Percentiles rank a stretch among this genome's conserved stretches.
These are phyloP conservation scores for Colletotrichum falcatum DNA, from an alignment of 2,329 filamentous ascomycete genomes.

Conservation along the genomic window DNA sequence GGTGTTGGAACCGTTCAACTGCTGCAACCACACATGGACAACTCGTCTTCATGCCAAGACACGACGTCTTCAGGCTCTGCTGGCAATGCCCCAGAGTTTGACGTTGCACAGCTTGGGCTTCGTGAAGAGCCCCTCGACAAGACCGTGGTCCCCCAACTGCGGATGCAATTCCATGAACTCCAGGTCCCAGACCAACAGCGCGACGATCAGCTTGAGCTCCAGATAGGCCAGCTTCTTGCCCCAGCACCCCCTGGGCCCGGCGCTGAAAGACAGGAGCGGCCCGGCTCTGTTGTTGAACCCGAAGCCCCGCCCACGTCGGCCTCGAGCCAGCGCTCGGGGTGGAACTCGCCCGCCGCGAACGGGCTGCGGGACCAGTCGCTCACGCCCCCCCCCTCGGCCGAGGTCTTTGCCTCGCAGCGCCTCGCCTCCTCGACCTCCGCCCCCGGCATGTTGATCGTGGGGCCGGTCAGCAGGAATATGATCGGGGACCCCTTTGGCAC, in stretches of 20 bases:
- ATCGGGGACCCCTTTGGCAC: conserved; percentile 14
- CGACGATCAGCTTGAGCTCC: conserved; percentile 9
- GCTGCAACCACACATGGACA: fast-evolving
- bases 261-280: conserved; percentile 6
- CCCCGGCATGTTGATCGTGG: background rate
- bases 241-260: conserved; percentile 3
- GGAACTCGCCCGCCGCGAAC: background rate
- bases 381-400: background rate
- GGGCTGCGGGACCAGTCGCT: background rate
- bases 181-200: conserved; percentile 9
- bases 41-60: background rate
- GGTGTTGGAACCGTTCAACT: background rate
- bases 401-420: background rate
- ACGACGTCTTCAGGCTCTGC: background rate
- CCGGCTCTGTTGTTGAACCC: background rate
- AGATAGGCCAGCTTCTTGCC: conserved; percentile 15
- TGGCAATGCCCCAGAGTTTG: background rate
- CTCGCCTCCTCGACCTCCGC: conserved; percentile 1
- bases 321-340: background rate
- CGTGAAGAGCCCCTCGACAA: conserved; percentile 1
- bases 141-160: background rate
- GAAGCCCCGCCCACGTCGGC: background rate
- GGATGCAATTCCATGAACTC: background rate
- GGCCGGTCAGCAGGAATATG: conserved; percentile 1
- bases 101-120: conserved; percentile 10